Evolutionary conservation across 1,139 yeast species (phyloP), one percentile per base, ranked within the genome.

Genomic region (Debaryomyces sp.): DNA sequence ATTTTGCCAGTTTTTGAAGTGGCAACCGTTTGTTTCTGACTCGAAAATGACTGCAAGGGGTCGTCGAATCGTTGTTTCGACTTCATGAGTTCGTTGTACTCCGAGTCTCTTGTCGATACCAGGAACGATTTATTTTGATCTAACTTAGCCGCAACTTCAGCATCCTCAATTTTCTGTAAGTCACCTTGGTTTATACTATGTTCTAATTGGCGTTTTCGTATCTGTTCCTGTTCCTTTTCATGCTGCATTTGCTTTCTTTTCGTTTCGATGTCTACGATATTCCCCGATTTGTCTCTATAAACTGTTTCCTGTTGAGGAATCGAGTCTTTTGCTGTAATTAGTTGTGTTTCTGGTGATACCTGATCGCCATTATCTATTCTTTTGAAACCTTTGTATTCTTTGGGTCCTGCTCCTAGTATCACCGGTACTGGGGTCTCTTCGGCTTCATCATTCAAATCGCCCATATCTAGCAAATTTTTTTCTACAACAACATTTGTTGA

Each of bases 1-100:
- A 64, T 62, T 18, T 58, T 52, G 3, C 66, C 65, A 2, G 62
- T 55, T 17, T 45, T 32, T 5, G 51, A 43, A 10, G 46, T 73
- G 59, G 48, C 75, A 77, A 48, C 84, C 56, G 2, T 80, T 81
- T n/a, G 75, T 53, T 17, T 61, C 48, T 52, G 48, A 2, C 47
- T 33, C 5, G 42, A 47, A 15, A 84, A 85, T 10, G 74, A 59
- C 6, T 78, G 67, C 35, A 88, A 75, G 0, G 97, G 97, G 61
- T 91, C 97, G 40, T 88, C 90, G 44, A 77, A 75, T 30, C 66
- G 68, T n/a, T 67, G 66, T 47, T 61, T 64, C 3, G 58, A 50
- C 53, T 67, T 70, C 59, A 71, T 64, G 18, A 57, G 56, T 8
- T 63, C 60, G 48, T 80, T 77, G 41, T 75, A 64, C 36, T 68